These are phyloP conservation scores for Guadua angustifolia DNA, from an alignment of 176 grass and related monocot genomes.

Conservation along the genomic window DNA sequence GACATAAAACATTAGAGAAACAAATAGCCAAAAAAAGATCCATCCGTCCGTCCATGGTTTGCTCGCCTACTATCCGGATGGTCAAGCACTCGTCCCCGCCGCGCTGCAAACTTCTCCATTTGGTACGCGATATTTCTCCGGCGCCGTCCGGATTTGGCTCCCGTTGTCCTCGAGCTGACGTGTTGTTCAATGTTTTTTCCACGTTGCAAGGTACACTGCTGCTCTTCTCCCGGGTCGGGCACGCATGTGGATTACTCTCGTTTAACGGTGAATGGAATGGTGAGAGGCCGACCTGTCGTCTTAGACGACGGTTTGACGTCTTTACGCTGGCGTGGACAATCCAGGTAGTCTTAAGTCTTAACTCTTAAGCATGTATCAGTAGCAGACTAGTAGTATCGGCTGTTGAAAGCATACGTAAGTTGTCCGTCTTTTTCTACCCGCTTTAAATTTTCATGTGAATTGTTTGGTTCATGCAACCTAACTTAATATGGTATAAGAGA, in stretches of 20 bases:
- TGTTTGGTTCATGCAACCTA: no score
- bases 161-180: background rate
- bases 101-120: background rate
- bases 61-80: background rate
- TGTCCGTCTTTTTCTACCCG: no score
- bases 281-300: background rate
- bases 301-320: no score
- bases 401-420: no score
- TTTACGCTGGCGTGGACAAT: no score
- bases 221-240: background rate
- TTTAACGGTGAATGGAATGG: background rate
- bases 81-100: background rate
- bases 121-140: background rate
- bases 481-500: no score
- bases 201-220: background rate
- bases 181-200: background rate
- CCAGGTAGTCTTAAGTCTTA: no score
- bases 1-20: background rate
- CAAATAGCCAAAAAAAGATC: background rate
- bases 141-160: background rate
- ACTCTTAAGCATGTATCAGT: no score
- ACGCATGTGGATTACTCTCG: background rate
- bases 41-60: background rate
- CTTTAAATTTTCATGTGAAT: no score
- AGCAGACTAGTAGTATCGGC: no score